These are phyloP conservation scores for Kwoniella bestiolae DNA, from an alignment of 768 basidiomycete species.

Conservation along the genomic window DNA sequence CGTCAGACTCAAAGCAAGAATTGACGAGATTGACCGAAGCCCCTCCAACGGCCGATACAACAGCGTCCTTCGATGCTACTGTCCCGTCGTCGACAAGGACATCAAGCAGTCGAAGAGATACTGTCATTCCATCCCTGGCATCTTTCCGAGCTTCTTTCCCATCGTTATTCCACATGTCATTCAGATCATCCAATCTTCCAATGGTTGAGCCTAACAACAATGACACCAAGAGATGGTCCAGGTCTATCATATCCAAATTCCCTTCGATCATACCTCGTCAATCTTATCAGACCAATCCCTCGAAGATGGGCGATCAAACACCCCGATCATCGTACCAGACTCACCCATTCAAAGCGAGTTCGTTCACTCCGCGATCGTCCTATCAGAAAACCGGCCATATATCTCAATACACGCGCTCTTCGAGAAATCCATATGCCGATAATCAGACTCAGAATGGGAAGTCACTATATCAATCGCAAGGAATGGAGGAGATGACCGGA, in stretches of 20 bases:
- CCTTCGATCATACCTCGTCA: background rate
- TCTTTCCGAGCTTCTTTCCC: conserved; percentile 7
- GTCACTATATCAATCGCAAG: background rate
- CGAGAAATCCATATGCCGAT: background rate
- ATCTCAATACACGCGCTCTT: background rate
- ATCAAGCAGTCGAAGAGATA: conserved; percentile 3
- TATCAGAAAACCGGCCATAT: background rate
- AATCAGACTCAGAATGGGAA: background rate
- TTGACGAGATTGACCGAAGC: conserved; percentile 1
- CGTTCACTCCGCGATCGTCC: background rate
- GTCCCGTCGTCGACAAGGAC: background rate
- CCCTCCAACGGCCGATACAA: background rate
- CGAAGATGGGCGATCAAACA: background rate
- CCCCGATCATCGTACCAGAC: conserved; percentile 4
- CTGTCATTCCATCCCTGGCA: conserved; percentile 4
- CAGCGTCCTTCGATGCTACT: background rate
- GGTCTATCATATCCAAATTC: background rate
- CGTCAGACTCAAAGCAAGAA: background rate
- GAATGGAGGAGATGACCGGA: background rate
- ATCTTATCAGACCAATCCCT: background rate
- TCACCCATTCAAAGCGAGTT: background rate
- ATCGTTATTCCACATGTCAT: conserved; percentile 7
- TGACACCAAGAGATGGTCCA: background rate
- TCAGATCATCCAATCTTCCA: background rate
- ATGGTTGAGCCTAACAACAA: background rate